A percentile compares a stretch with the other conserved stretches of the same genome.
Evolutionary conservation across 768 basidiomycete species (phyloP).

Genomic region (Rhodotorula sphaerocarpa): DNA sequence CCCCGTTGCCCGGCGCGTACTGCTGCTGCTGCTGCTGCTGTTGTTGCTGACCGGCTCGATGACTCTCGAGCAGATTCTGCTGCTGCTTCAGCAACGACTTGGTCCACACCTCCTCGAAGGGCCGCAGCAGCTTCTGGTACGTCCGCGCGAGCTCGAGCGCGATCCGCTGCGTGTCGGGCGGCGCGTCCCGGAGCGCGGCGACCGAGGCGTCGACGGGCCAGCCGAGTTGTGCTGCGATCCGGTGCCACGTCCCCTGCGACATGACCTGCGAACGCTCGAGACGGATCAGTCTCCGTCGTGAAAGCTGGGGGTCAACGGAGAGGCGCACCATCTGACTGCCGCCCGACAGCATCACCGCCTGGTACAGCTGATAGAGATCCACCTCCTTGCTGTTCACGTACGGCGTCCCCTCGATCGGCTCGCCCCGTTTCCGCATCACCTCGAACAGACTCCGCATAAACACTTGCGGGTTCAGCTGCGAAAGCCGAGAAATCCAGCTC

Average conservation of each 20-base stretch:
- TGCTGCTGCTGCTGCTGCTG: constrained; percentile 5
- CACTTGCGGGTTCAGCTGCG: constrained; percentile 32
- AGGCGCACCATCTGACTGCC: constrained; percentile 17
- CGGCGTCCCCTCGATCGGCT: constrained; percentile 35
- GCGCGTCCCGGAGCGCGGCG: not conserved
- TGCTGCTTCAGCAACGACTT: constrained; percentile 22
- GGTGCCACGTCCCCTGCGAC: constrained; percentile 25
- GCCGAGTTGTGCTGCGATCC: constrained; percentile 30
- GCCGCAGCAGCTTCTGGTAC: constrained; percentile 29
- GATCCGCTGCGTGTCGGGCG: constrained; percentile 29
- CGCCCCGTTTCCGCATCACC: constrained; percentile 36
- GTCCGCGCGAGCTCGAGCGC: constrained; percentile 30
- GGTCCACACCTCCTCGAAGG: constrained; percentile 37
- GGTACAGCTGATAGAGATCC: constrained; percentile 36
- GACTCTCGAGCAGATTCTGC: constrained; percentile 17
- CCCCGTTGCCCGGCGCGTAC: not conserved
- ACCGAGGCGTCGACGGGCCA: constrained; percentile 23
- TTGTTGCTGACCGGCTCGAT: constrained; percentile 20
- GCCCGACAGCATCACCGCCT: constrained; percentile 29
- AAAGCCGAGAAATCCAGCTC: not conserved
- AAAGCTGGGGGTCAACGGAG: not conserved
- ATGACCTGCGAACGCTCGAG: constrained; percentile 17
- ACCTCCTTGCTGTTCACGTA: constrained; percentile 33
- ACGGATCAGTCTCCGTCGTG: not conserved
- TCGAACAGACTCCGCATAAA: constrained; percentile 39